Evolutionary conservation across 768 basidiomycete genomes (phyloP), one percentile per base, ranked within the genome.

Genomic region (Mycena albidolilacea): DNA sequence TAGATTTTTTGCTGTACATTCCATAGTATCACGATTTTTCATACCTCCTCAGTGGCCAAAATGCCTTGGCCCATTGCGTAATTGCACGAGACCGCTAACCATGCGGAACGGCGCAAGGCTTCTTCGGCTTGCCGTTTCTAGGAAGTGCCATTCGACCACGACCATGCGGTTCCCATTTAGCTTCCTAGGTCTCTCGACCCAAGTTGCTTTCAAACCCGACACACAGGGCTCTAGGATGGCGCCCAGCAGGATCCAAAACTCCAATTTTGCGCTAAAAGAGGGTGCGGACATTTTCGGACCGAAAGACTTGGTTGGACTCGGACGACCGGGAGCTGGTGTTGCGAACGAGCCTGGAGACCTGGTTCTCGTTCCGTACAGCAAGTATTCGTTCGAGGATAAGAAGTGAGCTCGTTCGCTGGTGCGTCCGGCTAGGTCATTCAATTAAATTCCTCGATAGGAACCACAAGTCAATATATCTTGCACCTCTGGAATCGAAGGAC

Each of bases 301-400:
- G 0, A 87, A 89, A 80, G 88, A 94, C 78, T 83, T 96, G 79
- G 87, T 95, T 62, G 80, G 89, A 79, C 86, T 96, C 52, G 89
- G 88, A 12, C 86, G 95, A 66, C 92, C 95, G 7, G 90, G 91
- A 2, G 79, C 77, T 14, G 93, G 92, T 7, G 82, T 90, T n/a
- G 87, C 93, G 19, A 96, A 95, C 77, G 81, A 85, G 17, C 85
- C 83, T 0, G 95, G 93, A 30, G 91, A 93, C 81, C 81, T 97
- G 76, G 89, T 90, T 30, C 79, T 95, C 70, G 85, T 94, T 21
- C 84, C 91, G 3, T 84, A 90, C 78, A 90, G 87, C 82, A 89
- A 91, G 80, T 93, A 91, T 80, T 92, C 92, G 14, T 87, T 95
- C 70, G 85, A 91, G 62, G 90, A 93, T 69, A 91, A 93, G 79